A percentile compares a stretch with the other conserved stretches of the same genome.
Evolutionary conservation across 108 stramenopile genomes (phyloP).

Genomic region (Skeletonema grethae): DNA sequence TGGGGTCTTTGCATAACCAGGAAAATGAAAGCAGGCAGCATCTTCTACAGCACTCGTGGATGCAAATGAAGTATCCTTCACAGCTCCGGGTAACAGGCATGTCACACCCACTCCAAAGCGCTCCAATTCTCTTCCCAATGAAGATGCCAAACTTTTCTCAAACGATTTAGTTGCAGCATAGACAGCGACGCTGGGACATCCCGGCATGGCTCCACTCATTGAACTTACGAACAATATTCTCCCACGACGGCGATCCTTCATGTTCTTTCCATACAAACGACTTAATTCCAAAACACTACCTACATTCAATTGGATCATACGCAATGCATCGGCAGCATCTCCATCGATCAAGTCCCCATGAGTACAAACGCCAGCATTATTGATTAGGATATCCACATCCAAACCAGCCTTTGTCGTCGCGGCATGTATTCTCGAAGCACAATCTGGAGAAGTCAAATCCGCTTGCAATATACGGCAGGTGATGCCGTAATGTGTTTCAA

Average conservation of each 20-base stretch:
- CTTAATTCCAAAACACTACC: constrained; percentile 59
- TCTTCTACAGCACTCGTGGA: constrained; percentile 51
- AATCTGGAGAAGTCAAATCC: constrained; percentile 66
- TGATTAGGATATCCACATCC: constrained; percentile 77
- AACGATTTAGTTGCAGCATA: constrained; percentile 87
- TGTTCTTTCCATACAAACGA: constrained; percentile 77
- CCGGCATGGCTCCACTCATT: constrained; percentile 64
- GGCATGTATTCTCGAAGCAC: constrained; percentile 64
- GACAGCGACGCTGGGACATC: constrained; percentile 66
- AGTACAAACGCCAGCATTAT: constrained; percentile 78
- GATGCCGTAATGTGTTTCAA: constrained; percentile 82
- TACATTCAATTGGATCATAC: constrained; percentile 73
- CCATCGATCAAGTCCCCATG: constrained; percentile 65
- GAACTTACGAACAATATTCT: constrained; percentile 82
- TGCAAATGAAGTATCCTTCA: constrained; percentile 71
- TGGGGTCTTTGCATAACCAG: constrained; percentile 70
- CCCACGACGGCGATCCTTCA: constrained; percentile 75
- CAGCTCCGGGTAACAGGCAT: constrained; percentile 86
- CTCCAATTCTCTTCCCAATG: constrained; percentile 84
- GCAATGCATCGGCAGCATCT: constrained; percentile 34
- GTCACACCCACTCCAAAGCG: constrained; percentile 83
- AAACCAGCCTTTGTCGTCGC: constrained; percentile 70
- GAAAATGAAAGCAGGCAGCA: constrained; percentile 78
- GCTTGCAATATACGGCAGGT: constrained; percentile 75
- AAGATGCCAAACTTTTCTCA: constrained; percentile 66